A percentile compares a stretch with the other conserved stretches of the same genome.
These are phyloP conservation scores for Alternaria sp. DNA, from an alignment of 2,329 filamentous ascomycete species.

Conservation along the genomic window DNA sequence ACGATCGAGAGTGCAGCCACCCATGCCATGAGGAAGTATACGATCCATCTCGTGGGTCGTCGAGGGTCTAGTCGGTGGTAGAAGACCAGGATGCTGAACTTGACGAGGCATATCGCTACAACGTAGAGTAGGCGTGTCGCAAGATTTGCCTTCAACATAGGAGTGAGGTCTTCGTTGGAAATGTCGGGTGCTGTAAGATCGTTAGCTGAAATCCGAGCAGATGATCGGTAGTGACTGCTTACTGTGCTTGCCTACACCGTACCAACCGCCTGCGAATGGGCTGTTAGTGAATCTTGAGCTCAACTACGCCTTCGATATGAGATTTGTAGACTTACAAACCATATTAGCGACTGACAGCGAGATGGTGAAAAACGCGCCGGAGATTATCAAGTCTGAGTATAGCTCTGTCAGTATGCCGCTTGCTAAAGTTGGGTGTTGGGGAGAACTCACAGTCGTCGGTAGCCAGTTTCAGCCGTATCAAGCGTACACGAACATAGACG, in stretches of 20 bases:
- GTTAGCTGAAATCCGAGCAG: background rate
- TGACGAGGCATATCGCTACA: background rate
- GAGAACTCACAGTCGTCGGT: background rate
- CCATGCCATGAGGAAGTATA: background rate
- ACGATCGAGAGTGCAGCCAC: background rate
- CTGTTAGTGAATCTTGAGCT: background rate
- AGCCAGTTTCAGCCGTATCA: background rate
- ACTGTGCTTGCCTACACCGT: background rate
- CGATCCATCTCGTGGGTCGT: background rate
- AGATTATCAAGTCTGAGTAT: background rate
- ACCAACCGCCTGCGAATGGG: background rate
- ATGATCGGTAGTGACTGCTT: background rate
- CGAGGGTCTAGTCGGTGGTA: background rate
- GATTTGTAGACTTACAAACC: background rate
- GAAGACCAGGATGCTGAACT: background rate
- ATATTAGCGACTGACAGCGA: background rate
- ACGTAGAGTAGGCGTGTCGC: background rate
- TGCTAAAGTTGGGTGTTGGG: rapidly evolving
- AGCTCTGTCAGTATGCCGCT: background rate
- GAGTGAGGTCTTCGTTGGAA: background rate
- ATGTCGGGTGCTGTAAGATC: background rate
- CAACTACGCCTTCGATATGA: background rate
- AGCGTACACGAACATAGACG: background rate
- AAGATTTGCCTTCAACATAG: background rate
- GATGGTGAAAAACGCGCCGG: background rate